Percentiles rank a stretch among this genome's conserved stretches.
These are phyloP conservation scores for Letharia columbiana DNA, from an alignment of 495 filamentous ascomycete species.

Conservation along the genomic window DNA sequence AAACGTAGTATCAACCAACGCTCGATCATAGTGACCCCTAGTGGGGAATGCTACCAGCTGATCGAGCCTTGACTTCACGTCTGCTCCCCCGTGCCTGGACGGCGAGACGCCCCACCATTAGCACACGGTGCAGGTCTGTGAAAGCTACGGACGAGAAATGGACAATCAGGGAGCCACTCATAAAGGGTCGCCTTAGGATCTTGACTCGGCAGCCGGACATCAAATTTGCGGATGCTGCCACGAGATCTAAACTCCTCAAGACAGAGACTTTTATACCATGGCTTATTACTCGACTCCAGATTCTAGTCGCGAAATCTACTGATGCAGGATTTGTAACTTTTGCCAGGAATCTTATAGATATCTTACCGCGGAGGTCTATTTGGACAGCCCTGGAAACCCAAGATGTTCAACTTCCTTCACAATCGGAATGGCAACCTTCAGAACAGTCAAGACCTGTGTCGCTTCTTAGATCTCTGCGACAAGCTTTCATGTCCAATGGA, in stretches of 20 bases:
- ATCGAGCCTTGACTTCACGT: constrained; percentile 21
- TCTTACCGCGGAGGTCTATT: constrained; percentile 7
- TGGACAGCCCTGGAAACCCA: background rate
- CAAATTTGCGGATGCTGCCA: background rate
- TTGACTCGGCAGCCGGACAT: background rate
- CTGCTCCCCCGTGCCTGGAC: constrained; percentile 11
- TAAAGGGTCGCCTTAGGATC: background rate
- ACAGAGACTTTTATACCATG: constrained; percentile 8
- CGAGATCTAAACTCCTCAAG: background rate
- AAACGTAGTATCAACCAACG: background rate
- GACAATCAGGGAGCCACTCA: background rate
- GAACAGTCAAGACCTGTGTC: constrained; percentile 12
- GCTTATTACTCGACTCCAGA: constrained; percentile 15
- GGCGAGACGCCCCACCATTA: background rate
- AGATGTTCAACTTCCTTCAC: background rate
- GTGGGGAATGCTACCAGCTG: constrained; percentile 16
- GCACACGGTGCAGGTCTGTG: background rate
- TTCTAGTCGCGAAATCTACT: background rate
- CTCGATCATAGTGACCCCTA: constrained; percentile 8
- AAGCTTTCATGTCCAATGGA: constrained; percentile 46
- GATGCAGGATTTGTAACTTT: constrained; percentile 14
- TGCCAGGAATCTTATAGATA: constrained; percentile 7
- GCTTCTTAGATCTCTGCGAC: constrained; percentile 36
- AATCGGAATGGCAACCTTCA: constrained; percentile 16
- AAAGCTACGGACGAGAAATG: background rate